phyloP scores from a whole-genome alignment of 495 filamentous ascomycete species.

The Trichoderma gamsii region DNA sequence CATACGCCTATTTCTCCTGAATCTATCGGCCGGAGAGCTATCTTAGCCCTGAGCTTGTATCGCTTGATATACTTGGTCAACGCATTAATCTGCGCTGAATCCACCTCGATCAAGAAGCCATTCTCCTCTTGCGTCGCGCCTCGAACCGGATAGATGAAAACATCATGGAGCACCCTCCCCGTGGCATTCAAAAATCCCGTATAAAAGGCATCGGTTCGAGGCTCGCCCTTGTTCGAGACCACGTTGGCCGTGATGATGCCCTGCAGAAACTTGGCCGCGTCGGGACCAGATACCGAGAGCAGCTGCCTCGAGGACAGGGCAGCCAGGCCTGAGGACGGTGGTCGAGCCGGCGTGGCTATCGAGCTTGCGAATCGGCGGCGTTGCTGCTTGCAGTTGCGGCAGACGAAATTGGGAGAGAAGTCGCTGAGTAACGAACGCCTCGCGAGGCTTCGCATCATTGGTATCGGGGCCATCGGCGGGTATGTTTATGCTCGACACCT shows the following conservation, averaged over 20 bases:
- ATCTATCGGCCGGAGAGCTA: constrained; percentile 58
- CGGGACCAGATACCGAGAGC: constrained; percentile 68
- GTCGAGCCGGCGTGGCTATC: constrained; percentile 15
- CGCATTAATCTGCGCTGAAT: constrained; percentile 41
- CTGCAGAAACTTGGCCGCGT: constrained; percentile 79
- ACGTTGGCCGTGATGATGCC: constrained; percentile 78
- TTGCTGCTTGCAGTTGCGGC: constrained; percentile 24
- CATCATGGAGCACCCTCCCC: constrained; percentile 79
- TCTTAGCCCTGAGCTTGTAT: constrained; percentile 77
- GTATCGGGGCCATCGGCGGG: background rate
- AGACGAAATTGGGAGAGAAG: constrained; percentile 20
- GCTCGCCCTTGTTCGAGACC: constrained; percentile 20
- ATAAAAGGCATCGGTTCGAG: constrained; percentile 53
- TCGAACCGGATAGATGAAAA: constrained; percentile 71
- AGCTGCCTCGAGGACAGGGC: constrained; percentile 65
- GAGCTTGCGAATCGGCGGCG: constrained; percentile 21
- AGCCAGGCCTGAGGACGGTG: constrained; percentile 44
- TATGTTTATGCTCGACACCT: background rate
- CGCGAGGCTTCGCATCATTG: background rate
- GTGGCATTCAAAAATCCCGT: constrained; percentile 78
- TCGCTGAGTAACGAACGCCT: background rate
- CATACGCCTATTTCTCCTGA: constrained; percentile 58
- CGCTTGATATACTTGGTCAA: constrained; percentile 68
- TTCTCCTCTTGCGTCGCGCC: constrained; percentile 21
- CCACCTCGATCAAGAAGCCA: background rate